Evolutionary conservation across 805 yeast genomes (phyloP).

Genomic region (Ascoidea tarda): DNA sequence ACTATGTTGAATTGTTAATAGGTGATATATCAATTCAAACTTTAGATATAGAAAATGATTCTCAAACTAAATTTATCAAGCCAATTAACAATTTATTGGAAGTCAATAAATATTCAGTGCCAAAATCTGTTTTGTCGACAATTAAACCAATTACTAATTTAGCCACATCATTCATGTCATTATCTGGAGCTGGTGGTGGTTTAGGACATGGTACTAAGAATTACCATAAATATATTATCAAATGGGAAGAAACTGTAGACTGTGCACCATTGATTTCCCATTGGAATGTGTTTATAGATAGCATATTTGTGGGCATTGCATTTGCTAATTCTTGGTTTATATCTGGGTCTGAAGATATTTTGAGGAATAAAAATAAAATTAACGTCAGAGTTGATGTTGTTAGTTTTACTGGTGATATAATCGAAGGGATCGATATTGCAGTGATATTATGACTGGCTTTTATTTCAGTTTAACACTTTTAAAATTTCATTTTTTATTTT

Average conservation of each 20-base stretch:
- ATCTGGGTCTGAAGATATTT: neutral
- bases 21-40: neutral
- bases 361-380: no score
- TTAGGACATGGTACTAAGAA: conserved; percentile 2
- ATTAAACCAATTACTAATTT: conserved; percentile 1
- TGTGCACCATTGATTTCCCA: conserved; percentile 12
- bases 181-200: neutral
- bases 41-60: neutral
- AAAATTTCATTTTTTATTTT: no score
- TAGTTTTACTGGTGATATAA: neutral
- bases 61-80: no score
- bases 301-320: conserved; percentile 16
- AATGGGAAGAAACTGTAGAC: conserved; percentile 13
- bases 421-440: neutral
- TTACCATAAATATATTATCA: conserved; percentile 9
- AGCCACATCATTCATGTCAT: neutral
- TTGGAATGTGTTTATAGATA: conserved; percentile 19
- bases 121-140: neutral
- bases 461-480: no score
- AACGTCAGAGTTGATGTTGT: neutral
- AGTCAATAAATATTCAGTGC: conserved; percentile 5
- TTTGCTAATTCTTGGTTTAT: conserved; percentile 8
- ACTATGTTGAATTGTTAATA: neutral
- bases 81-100: neutral
- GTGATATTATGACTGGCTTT: neutral